Base-by-base conservation (phyloP, 495 filamentous ascomycete genomes). In the Tetracladium setigerum region DNA sequence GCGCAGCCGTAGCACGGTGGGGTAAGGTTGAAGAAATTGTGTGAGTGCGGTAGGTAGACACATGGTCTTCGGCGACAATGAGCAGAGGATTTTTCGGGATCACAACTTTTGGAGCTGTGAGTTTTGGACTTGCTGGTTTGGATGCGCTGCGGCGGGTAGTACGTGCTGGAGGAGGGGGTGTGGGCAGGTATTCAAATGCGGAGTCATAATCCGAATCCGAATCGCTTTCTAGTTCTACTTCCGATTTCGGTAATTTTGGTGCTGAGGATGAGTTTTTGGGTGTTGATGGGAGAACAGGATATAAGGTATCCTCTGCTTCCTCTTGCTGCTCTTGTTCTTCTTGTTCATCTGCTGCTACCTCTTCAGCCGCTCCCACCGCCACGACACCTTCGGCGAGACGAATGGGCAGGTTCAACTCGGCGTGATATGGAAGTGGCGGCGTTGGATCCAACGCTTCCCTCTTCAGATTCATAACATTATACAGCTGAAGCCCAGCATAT, bases 401-500 rank as follows among this genome's bases (percentile, higher is more conserved):
- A 52, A 88, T 86, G 0, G 82, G 78, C 4, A 73, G 53, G 49
- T 81, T 71, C 7, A 79, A 61, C 47, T 92, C 86, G 11, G 81
- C 86, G 52, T 76, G 71, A 38, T 66, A 55, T 2, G 89, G 88
- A 3, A 78, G 68, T 10, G 84, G 86, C 16, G 88, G 89, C 2
- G 67, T 66, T 13, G 88, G 87, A 32, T 77, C 58, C 45, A 95
- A 69, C 10, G 69, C 64, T 47, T 70, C 63, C 39, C 89, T 67
- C 46, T 85, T 82, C 32, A 73, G 60, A 55, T 95, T 77, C 50
- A 95, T 71, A 2, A 68, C 63, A 42, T 85, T 69, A 59, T 75
- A 92, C 22, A 95, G 71, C 56, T 84, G 81, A 14, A 91, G 53
- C 27, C 81, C 80, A 43, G 87, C 87, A 57, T 91, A 95, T 2